Percentiles rank a stretch among this genome's conserved stretches.
Evolutionary conservation across 306 rosid species (phyloP).

Genomic region (Quercus gilva): DNA sequence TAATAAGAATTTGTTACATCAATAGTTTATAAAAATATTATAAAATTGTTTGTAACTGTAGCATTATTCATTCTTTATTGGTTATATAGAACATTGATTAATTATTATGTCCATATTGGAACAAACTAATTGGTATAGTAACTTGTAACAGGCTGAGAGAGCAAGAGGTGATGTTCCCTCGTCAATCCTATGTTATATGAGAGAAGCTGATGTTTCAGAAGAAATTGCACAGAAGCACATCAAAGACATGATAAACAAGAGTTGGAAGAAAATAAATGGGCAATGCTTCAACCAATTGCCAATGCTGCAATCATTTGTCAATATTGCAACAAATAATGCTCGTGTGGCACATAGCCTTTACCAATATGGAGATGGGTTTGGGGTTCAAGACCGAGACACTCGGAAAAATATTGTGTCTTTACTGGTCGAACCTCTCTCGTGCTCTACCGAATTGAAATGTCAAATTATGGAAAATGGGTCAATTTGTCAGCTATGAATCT

Average conservation of each 20-base stretch:
- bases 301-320: constrained; percentile 27
- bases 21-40: no score
- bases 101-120: no score
- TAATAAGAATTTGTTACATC: no score
- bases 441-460: no score
- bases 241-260: not conserved
- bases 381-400: constrained; percentile 38
- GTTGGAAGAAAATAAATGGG: no score
- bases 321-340: constrained; percentile 34
- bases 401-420: constrained; percentile 32
- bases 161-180: constrained; percentile 72
- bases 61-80: no score
- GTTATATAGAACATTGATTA: no score
- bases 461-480: no score
- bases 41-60: rapidly evolving
- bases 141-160: constrained; percentile 41
- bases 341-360: constrained; percentile 48
- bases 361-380: constrained; percentile 52
- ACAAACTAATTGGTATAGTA: no score
- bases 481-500: constrained; percentile 8
- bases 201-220: constrained; percentile 38
- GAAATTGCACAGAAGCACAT: constrained; percentile 39
- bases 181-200: constrained; percentile 49
- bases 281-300: not conserved
- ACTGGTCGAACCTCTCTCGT: constrained; percentile 30